phyloP scores from a whole-genome alignment of 805 yeast genomes.

The Debaryomyces tyrocola region DNA sequence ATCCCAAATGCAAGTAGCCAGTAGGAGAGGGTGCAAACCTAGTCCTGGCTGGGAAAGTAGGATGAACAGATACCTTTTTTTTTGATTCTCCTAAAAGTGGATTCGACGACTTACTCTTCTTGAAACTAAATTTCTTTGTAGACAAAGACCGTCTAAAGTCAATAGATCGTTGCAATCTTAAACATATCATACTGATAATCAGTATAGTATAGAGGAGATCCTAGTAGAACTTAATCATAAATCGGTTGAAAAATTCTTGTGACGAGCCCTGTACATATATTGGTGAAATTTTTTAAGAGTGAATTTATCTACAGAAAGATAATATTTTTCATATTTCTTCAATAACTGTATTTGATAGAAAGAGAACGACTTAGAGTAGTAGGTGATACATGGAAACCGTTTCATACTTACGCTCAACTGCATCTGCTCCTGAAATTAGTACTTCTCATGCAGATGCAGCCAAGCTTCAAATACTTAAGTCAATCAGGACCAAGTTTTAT shows the following conservation, averaged over 20 bases:
- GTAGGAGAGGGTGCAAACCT: constrained; percentile 99
- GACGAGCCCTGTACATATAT: not conserved
- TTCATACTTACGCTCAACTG: not conserved
- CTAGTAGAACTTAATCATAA: too few species aligned
- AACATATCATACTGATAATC: not conserved
- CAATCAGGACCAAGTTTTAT: constrained; percentile 52
- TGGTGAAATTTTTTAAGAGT: not conserved
- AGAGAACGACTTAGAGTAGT: not conserved
- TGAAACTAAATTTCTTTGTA: constrained; percentile 5
- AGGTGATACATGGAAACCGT: not conserved
- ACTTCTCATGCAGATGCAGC: constrained; percentile 3
- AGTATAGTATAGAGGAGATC: too few species aligned
- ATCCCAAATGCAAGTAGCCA: constrained; percentile 91
- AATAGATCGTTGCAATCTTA: not conserved
- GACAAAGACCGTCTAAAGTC: constrained; percentile 4
- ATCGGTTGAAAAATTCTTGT: not conserved
- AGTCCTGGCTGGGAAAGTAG: constrained; percentile 66
- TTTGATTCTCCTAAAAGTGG: not conserved
- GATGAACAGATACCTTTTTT: constrained; percentile 29
- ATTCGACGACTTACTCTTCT: not conserved
- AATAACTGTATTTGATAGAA: not conserved
- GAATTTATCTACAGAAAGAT: too few species aligned
- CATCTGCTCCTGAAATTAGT: not conserved
- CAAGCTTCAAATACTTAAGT: constrained; percentile 12
- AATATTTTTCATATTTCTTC: not conserved